phyloP scores from a whole-genome alignment of 768 basidiomycete genomes.

The Glaciozyma antarctica region DNA sequence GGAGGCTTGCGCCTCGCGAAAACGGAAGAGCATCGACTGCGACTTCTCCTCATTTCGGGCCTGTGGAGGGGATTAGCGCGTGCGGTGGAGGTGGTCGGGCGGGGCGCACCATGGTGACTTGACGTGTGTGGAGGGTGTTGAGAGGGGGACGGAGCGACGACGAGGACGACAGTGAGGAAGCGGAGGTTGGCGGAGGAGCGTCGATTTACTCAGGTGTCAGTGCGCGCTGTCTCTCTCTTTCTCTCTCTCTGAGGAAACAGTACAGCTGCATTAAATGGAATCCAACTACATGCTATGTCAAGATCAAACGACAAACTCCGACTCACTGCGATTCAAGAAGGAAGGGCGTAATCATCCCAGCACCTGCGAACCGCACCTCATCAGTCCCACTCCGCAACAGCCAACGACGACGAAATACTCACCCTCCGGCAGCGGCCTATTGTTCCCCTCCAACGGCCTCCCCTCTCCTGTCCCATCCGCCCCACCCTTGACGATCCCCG shows the following conservation, averaged over 20 bases:
- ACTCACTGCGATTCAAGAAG: not conserved
- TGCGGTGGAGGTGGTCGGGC: not conserved
- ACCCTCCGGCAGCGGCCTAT: constrained; percentile 17
- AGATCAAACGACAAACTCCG: no score
- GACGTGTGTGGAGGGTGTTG: no score
- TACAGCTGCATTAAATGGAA: no score
- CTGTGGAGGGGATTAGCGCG: constrained; percentile 35
- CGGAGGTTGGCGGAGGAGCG: no score
- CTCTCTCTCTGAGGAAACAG: no score
- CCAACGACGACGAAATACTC: not conserved
- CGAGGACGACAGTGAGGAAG: no score
- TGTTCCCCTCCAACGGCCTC: not conserved
- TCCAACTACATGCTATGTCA: no score
- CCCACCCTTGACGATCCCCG: constrained; percentile 1
- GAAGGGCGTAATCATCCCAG: constrained; percentile 21
- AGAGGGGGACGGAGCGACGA: no score
- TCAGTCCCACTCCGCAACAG: not conserved
- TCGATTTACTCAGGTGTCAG: no score
- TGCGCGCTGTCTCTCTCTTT: no score
- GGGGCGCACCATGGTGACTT: no score
- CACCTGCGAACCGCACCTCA: not conserved
- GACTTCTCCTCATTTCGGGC: constrained; percentile 98
- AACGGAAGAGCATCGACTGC: constrained; percentile 87
- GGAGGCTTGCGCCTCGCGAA: constrained; percentile 90
- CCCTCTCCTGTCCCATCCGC: not conserved